These are phyloP conservation scores for Coccinonectria pachysandricola DNA, from an alignment of 2,329 filamentous ascomycete species.

Conservation along the genomic window DNA sequence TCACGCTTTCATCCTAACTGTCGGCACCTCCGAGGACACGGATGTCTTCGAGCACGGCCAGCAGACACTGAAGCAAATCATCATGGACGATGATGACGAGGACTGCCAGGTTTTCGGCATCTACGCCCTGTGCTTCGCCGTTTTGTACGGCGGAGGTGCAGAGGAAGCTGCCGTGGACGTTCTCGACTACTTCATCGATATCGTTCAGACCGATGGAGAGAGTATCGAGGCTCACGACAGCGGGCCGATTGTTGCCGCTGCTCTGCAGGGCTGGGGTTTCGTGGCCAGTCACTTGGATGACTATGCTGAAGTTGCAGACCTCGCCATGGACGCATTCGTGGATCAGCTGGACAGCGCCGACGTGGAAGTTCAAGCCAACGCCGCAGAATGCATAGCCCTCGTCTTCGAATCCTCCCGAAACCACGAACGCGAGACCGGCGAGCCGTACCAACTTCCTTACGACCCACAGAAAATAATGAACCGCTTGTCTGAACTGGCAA, in stretches of 20 bases:
- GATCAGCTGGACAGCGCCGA: conserved; percentile 75
- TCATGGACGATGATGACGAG: conserved; percentile 48
- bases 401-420: conserved; percentile 61
- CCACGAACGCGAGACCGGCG: conserved; percentile 38
- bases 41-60: conserved; percentile 22
- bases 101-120: conserved; percentile 59
- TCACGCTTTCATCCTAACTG: conserved; percentile 60
- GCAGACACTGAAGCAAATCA: conserved; percentile 24
- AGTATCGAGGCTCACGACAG: conserved; percentile 62
- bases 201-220: conserved; percentile 69
- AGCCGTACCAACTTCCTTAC: conserved; percentile 39
- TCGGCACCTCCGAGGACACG: conserved; percentile 54
- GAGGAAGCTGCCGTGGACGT: conserved; percentile 58
- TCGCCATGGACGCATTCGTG: conserved; percentile 68
- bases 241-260: conserved; percentile 59
- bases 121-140: conserved; percentile 60
- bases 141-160: conserved; percentile 65
- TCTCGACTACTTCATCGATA: conserved; percentile 66
- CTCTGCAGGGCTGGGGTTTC: conserved; percentile 70
- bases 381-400: conserved; percentile 71
- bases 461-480: conserved; percentile 38
- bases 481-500: conserved; percentile 37
- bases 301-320: conserved; percentile 58
- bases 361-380: conserved; percentile 62
- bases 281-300: conserved; percentile 70